A percentile compares a stretch with the other conserved stretches of the same genome.
Evolutionary conservation across 345 rosid species (phyloP).

Genomic region (Rhodamnia rubescens): DNA sequence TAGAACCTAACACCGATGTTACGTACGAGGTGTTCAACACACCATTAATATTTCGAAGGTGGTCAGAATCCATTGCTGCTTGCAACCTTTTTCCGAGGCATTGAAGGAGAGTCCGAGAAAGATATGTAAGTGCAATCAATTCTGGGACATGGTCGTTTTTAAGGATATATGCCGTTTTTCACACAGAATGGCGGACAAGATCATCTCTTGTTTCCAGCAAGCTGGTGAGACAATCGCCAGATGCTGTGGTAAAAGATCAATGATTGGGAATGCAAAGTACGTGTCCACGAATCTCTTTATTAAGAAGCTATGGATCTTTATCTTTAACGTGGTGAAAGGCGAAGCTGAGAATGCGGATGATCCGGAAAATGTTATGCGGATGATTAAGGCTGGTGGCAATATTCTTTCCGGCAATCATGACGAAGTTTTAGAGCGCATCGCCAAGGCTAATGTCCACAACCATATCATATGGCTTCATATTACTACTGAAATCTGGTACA

Average conservation of each 20-base stretch:
- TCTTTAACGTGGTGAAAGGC: rapidly evolving
- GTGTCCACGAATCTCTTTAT: background rate
- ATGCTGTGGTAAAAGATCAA: background rate
- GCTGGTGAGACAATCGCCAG: background rate
- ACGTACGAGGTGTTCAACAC: background rate
- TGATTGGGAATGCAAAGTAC: background rate
- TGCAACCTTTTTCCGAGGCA: background rate
- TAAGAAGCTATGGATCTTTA: background rate
- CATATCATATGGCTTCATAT: rapidly evolving
- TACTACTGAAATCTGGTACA: background rate
- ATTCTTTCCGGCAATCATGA: too few species aligned
- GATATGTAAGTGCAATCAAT: background rate
- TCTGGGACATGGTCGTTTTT: background rate
- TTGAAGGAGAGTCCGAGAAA: background rate
- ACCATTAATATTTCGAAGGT: background rate
- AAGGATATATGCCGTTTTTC: background rate
- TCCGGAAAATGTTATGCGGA: rapidly evolving
- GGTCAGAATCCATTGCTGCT: background rate
- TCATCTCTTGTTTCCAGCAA: background rate
- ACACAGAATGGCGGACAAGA: background rate
- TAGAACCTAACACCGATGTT: background rate
- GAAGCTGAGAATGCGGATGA: background rate
- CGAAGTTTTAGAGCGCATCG: rapidly evolving
- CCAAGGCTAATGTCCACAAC: background rate
- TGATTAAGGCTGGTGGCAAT: too few species aligned